Conservation (phyloP, 2,329 filamentous ascomycete genomes). For the Paecilomyces sp. region DNA sequence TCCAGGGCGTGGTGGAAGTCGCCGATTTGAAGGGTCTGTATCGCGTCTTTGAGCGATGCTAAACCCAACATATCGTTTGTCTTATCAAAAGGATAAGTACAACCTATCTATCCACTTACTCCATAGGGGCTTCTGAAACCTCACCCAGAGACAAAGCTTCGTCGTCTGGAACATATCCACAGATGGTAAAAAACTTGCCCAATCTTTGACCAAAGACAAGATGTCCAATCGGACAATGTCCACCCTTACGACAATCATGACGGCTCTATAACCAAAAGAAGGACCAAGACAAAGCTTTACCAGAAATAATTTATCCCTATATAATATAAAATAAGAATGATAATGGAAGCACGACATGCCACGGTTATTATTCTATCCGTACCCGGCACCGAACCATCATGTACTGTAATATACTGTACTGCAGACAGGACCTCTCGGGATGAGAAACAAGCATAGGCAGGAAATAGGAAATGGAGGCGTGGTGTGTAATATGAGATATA, state of each 20-base stretch:
- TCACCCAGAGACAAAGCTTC: neutral
- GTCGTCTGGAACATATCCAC: too few relatives aligned
- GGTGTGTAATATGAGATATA: too few relatives aligned
- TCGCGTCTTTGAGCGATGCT: conserved; percentile 90
- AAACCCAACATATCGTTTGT: conserved; percentile 15
- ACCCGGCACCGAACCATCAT: neutral
- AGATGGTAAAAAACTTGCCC: too few relatives aligned
- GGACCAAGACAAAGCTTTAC: neutral
- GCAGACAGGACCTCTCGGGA: neutral
- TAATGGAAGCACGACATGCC: neutral
- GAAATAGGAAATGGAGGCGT: neutral
- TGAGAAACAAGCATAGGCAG: neutral
- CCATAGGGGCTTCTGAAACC: neutral
- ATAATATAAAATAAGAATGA: neutral
- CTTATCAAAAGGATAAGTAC: too few relatives aligned
- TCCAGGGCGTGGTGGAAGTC: conserved; percentile 75
- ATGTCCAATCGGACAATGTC: neutral
- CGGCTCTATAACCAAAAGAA: neutral
- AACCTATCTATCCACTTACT: too few relatives aligned
- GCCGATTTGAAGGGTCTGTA: conserved; percentile 91
- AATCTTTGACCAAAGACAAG: too few relatives aligned
- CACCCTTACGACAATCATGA: neutral
- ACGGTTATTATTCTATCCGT: neutral
- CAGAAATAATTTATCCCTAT: neutral
- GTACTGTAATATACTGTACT: neutral